phyloP scores from a whole-genome alignment of 176 grass and related monocot genomes.

The Oropetium thomaeum region DNA sequence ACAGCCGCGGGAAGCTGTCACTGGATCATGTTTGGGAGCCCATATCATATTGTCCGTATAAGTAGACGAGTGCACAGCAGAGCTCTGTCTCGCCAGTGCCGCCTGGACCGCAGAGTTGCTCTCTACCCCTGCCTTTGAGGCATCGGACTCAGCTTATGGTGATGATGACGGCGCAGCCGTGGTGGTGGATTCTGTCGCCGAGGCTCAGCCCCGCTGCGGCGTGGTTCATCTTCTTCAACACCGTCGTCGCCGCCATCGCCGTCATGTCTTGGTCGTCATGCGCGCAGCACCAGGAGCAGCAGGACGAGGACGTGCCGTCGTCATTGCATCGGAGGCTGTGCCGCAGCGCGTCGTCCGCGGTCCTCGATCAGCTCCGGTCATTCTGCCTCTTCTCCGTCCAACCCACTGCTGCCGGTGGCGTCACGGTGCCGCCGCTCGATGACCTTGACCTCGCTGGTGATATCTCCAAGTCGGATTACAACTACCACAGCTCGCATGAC shows the following conservation, averaged over 20 bases:
- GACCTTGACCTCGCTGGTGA: background rate
- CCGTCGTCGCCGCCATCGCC: slow-evolving; percentile 27
- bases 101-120: background rate
- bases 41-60: background rate
- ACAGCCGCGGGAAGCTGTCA: background rate
- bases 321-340: background rate
- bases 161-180: background rate
- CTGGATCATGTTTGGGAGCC: background rate
- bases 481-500: background rate
- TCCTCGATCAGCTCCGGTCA: slow-evolving; percentile 22
- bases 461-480: background rate
- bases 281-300: background rate
- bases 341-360: slow-evolving; percentile 31
- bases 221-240: slow-evolving; percentile 42
- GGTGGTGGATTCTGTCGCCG: background rate
- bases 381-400: slow-evolving; percentile 16
- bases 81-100: too few species aligned
- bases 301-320: background rate
- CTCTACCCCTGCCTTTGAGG: too few species aligned
- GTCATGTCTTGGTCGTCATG: slow-evolving; percentile 8
- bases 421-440: background rate
- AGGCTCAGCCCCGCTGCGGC: slow-evolving; percentile 31
- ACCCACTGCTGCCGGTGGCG: background rate
- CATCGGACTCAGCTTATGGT: background rate
- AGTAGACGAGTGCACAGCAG: background rate